These are phyloP conservation scores for Botrytis porri DNA, from an alignment of 2,329 filamentous ascomycete genomes.

Conservation along the genomic window DNA sequence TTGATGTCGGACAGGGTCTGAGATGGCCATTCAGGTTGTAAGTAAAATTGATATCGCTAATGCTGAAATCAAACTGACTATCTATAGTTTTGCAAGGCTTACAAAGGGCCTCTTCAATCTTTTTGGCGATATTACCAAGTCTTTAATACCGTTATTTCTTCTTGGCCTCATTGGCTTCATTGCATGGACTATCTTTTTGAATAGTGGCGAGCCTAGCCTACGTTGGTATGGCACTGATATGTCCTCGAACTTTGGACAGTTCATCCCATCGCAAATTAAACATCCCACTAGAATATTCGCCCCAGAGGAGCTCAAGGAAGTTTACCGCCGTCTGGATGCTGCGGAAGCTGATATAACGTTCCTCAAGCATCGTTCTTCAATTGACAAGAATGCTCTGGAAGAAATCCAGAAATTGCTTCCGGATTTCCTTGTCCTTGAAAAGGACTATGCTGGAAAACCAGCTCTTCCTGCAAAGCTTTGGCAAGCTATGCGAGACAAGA, in stretches of 20 bases:
- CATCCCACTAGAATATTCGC: slow-evolving; percentile 14
- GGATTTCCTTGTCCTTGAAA: slow-evolving; percentile 53
- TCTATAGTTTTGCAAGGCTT: background rate
- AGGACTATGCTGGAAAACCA: slow-evolving; percentile 49
- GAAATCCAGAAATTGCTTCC: slow-evolving; percentile 52
- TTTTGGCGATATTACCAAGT: background rate
- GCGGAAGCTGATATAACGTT: slow-evolving; percentile 30
- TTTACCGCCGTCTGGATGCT: slow-evolving; percentile 28
- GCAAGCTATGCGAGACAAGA: slow-evolving; percentile 57
- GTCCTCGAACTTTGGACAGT: slow-evolving; percentile 7
- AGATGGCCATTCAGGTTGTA: background rate
- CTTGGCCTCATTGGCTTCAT: background rate
- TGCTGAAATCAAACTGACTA: background rate
- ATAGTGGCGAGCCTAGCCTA: background rate
- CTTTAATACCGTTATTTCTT: background rate
- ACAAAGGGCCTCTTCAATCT: background rate
- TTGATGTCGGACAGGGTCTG: background rate
- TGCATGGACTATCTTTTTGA: background rate
- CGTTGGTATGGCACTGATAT: slow-evolving; percentile 15
- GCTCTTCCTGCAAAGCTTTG: slow-evolving; percentile 62
- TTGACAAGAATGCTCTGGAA: slow-evolving; percentile 38
- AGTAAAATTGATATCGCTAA: background rate
- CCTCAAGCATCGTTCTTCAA: slow-evolving; percentile 22
- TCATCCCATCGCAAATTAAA: slow-evolving; percentile 9
- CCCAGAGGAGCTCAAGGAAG: slow-evolving; percentile 25